Conservation (phyloP, 345 rosid species). For the Camelina sativa region DNA sequence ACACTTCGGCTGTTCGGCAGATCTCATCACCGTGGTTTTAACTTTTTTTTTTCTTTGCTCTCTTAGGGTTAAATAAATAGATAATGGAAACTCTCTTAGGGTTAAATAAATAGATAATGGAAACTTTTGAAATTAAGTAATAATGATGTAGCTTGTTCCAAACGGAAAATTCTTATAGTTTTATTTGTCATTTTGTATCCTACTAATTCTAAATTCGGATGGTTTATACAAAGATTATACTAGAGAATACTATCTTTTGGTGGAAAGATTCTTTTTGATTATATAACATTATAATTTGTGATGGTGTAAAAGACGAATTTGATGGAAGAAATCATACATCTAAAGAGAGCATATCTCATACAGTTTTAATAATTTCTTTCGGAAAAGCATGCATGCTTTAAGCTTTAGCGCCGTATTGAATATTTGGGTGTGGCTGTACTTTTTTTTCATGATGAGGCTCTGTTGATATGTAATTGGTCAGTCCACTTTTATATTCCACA, state of each 20-base stretch:
- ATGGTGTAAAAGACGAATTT: background rate
- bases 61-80: background rate
- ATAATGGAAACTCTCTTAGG: background rate
- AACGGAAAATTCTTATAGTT: background rate
- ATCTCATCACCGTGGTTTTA: background rate
- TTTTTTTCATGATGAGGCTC: slow-evolving; percentile 33
- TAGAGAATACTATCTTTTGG: background rate
- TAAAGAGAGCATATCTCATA: slow-evolving; percentile 22
- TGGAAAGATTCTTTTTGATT: background rate
- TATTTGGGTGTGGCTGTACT: slow-evolving; percentile 13
- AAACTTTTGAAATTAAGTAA: background rate
- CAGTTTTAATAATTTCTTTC: background rate
- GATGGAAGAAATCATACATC: slow-evolving; percentile 7
- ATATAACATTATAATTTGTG: background rate
- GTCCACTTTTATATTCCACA: slow-evolving; percentile 8
- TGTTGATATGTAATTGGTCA: slow-evolving; percentile 40
- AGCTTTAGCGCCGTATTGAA: slow-evolving; percentile 46
- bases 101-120: background rate
- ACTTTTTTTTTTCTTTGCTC: background rate
- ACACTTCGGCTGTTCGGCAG: slow-evolving; percentile 8
- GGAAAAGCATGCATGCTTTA: slow-evolving; percentile 44
- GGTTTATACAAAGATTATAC: background rate
- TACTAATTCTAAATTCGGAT: background rate
- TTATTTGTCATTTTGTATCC: background rate
- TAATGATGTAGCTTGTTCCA: background rate